Evolutionary conservation across 331 rosid species (phyloP).

Genomic region (Acacia pycnantha): DNA sequence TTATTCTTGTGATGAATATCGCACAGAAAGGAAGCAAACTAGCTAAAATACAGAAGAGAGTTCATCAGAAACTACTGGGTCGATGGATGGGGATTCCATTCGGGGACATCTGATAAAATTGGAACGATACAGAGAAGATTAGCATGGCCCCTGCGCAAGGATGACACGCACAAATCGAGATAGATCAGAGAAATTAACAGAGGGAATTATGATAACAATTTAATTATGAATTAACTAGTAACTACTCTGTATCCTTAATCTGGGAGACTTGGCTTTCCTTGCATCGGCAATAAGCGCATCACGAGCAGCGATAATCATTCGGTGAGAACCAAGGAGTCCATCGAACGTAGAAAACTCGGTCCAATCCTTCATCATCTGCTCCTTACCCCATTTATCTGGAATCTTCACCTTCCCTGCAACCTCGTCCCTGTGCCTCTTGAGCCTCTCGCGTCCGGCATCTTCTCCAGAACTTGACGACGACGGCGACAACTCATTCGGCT

Average conservation of each 20-base stretch:
- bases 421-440: slow-evolving; percentile 51
- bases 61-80: background rate
- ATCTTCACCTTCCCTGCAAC: slow-evolving; percentile 43
- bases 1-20: background rate
- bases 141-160: too few relatives aligned
- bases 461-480: background rate
- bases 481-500: background rate
- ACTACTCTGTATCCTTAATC: slow-evolving; percentile 41
- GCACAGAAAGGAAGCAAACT: background rate
- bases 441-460: slow-evolving; percentile 35
- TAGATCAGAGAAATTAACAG: background rate
- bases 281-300: slow-evolving; percentile 47
- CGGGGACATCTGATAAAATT: too few relatives aligned
- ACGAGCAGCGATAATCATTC: slow-evolving; percentile 43
- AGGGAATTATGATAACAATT: background rate
- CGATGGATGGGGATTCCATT: background rate
- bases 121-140: too few relatives aligned
- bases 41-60: background rate
- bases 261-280: slow-evolving; percentile 26
- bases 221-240: slow-evolving; percentile 11
- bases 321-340: slow-evolving; percentile 32
- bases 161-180: too few relatives aligned
- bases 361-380: slow-evolving; percentile 53
- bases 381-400: slow-evolving; percentile 54
- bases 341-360: slow-evolving; percentile 42